A percentile compares a stretch with the other conserved stretches of the same genome.
Evolutionary conservation across 2,329 filamentous ascomycete genomes (phyloP).

Genomic region (Fusarium globosum): DNA sequence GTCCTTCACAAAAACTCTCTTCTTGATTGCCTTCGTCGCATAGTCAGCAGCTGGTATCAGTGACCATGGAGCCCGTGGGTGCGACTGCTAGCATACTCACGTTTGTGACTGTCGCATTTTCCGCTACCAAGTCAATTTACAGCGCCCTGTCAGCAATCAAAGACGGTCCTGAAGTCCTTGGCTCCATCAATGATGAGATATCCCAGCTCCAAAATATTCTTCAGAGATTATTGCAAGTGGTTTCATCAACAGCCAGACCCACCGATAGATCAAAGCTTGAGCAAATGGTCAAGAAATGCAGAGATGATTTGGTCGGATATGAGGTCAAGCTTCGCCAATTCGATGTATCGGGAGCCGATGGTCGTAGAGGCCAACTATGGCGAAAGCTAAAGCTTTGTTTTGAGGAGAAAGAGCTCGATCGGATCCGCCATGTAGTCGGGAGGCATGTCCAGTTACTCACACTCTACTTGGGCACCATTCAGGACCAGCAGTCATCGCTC

Average conservation of each 20-base stretch:
- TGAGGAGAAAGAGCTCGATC: background rate
- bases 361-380: background rate
- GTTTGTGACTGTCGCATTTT: background rate
- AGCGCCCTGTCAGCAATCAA: background rate
- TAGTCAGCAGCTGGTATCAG: background rate
- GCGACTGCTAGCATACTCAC: background rate
- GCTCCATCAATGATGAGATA: accelerated
- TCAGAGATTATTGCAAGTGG: background rate
- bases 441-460: background rate
- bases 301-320: background rate
- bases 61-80: background rate
- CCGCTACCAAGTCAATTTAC: background rate
- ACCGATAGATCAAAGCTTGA: background rate
- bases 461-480: background rate
- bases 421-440: background rate
- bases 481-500: background rate
- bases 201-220: background rate
- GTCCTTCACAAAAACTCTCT: background rate
- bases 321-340: background rate
- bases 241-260: accelerated
- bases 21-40: accelerated
- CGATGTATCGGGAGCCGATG: background rate
- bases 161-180: background rate
- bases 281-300: background rate
- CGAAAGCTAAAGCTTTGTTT: background rate